A percentile compares a stretch with the other conserved stretches of the same genome.
phyloP scores from a whole-genome alignment of 23 red algal genomes.

The Gracilaria caudata region DNA sequence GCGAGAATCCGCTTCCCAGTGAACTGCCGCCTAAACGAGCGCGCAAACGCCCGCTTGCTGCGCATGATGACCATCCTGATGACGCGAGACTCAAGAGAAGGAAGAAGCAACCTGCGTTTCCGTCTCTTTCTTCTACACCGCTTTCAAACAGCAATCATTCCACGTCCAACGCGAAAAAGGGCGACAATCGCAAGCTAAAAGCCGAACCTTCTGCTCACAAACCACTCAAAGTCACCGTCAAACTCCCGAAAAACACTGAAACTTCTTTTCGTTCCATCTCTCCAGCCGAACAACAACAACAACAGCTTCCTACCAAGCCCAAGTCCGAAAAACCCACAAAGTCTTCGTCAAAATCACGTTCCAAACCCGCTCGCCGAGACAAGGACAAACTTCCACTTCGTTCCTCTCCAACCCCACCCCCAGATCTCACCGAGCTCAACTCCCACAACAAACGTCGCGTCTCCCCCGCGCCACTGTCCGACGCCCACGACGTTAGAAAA shows the following conservation, averaged over 20 bases:
- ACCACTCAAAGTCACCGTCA: conserved; percentile 4
- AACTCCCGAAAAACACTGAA: neutral
- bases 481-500: neutral
- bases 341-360: neutral
- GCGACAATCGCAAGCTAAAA: neutral
- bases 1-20: neutral
- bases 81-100: neutral
- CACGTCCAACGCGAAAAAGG: neutral
- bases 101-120: neutral
- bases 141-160: neutral
- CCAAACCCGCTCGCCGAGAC: neutral
- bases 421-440: neutral
- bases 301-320: neutral
- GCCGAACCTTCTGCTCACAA: neutral
- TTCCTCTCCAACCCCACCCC: neutral
- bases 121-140: neutral
- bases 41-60: neutral
- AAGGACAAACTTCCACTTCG: neutral
- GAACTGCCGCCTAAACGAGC: neutral
- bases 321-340: neutral
- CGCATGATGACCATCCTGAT: neutral
- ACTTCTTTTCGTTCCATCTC: neutral
- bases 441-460: neutral
- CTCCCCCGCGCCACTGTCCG: neutral
- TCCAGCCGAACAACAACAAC: neutral